Conservation (phyloP, 1,139 yeast genomes). For the Debaryomyces robertsiae region DNA sequence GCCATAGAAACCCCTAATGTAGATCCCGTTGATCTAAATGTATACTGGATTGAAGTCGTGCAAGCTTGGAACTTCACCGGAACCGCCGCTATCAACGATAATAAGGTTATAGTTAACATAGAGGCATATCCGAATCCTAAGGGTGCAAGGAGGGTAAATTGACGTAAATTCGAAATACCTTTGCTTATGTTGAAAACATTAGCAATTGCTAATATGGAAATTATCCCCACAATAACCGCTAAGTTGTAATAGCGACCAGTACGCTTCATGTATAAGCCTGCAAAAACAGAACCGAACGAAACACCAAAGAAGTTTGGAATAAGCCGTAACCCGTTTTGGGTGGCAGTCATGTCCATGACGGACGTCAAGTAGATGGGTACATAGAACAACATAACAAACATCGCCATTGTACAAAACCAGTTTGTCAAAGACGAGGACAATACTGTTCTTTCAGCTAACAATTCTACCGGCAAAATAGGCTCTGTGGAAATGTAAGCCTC, state of each 20-base stretch:
- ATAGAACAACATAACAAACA: slow-evolving; percentile 58
- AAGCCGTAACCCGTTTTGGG: slow-evolving; percentile 63
- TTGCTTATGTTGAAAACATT: slow-evolving; percentile 41
- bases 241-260: slow-evolving; percentile 69
- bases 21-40: slow-evolving; percentile 74
- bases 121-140: slow-evolving; percentile 64
- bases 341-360: slow-evolving; percentile 56
- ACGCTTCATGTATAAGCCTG: slow-evolving; percentile 67
- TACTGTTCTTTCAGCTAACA: slow-evolving; percentile 59
- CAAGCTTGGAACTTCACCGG: slow-evolving; percentile 68
- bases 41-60: slow-evolving; percentile 74
- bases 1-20: slow-evolving; percentile 72
- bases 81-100: slow-evolving; percentile 67
- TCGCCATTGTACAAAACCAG: slow-evolving; percentile 63
- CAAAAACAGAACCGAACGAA: slow-evolving; percentile 65
- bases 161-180: slow-evolving; percentile 40
- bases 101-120: slow-evolving; percentile 64
- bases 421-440: slow-evolving; percentile 66
- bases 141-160: slow-evolving; percentile 38
- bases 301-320: slow-evolving; percentile 71
- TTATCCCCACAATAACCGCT: slow-evolving; percentile 45
- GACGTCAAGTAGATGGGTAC: slow-evolving; percentile 66
- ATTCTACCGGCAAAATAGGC: slow-evolving; percentile 66
- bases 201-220: slow-evolving; percentile 49
- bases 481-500: slow-evolving; percentile 61